phyloP scores from a whole-genome alignment of 441 rosid genomes.

The Breynia disticha region DNA sequence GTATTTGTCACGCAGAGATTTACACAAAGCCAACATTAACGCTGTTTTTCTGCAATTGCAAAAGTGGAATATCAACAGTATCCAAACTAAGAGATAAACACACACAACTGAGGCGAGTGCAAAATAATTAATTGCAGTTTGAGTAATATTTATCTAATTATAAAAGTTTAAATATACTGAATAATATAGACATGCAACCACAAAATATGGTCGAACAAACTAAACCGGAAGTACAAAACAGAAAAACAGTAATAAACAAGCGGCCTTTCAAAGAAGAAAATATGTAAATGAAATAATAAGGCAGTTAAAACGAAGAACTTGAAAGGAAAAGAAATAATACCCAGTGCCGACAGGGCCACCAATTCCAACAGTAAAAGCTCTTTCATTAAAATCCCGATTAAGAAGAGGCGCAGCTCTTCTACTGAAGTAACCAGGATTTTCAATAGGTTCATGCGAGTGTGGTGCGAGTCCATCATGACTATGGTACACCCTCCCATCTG shows the following conservation, averaged over 20 bases:
- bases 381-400: conserved; percentile 66
- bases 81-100: not conserved
- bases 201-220: too few relatives aligned
- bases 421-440: conserved; percentile 89
- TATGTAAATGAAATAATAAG: not conserved
- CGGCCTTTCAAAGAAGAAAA: too few relatives aligned
- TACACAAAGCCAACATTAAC: conserved; percentile 80
- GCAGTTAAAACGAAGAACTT: not conserved
- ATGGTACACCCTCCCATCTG: conserved; percentile 76
- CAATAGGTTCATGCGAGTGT: conserved; percentile 94
- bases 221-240: too few relatives aligned
- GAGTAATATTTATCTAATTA: too few relatives aligned
- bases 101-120: too few relatives aligned
- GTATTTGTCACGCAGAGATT: conserved; percentile 64
- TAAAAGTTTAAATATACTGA: too few relatives aligned
- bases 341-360: conserved; percentile 99
- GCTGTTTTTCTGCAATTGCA: conserved; percentile 71
- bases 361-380: conserved; percentile 94
- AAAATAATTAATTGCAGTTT: too few relatives aligned
- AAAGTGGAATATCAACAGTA: conserved; percentile 13
- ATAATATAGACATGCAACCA: too few relatives aligned
- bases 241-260: too few relatives aligned
- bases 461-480: conserved; percentile 97
- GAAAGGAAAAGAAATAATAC: conserved; percentile 25
- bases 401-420: conserved; percentile 79